phyloP scores from a whole-genome alignment of 306 rosid genomes.

The Sesbania bispinosa region DNA sequence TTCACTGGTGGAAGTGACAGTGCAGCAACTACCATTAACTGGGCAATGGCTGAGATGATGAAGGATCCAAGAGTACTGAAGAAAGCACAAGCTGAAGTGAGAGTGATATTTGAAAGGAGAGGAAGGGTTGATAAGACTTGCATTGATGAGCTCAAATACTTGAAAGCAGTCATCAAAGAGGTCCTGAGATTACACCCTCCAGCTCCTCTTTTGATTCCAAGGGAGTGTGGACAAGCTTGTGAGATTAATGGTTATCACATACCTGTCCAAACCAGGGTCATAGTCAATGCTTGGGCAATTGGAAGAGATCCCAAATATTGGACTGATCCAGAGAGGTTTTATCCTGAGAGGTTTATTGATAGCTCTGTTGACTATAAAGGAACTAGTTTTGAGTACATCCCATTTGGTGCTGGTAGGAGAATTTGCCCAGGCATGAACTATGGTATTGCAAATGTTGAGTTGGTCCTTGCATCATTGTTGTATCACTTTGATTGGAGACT shows the following conservation, averaged over 20 bases:
- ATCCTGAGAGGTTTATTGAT: slow-evolving; percentile 19
- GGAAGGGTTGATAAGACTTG: neutral
- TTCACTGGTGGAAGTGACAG: slow-evolving; percentile 7
- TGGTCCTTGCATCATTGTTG: slow-evolving; percentile 11
- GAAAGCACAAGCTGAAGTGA: slow-evolving; percentile 30
- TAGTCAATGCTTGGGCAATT: slow-evolving; percentile 37
- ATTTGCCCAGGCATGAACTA: slow-evolving; percentile 10
- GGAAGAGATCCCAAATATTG: slow-evolving; percentile 33
- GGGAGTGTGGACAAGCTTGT: slow-evolving; percentile 17
- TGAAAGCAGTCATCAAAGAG: slow-evolving; percentile 35
- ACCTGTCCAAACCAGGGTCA: slow-evolving; percentile 18
- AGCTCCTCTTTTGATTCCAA: slow-evolving; percentile 23
- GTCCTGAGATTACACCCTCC: slow-evolving; percentile 31
- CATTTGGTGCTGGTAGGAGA: slow-evolving; percentile 38
- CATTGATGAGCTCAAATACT: slow-evolving; percentile 12
- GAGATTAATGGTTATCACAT: slow-evolving; percentile 23
- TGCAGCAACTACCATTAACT: neutral
- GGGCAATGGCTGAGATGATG: slow-evolving; percentile 16
- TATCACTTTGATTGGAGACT: slow-evolving; percentile 29
- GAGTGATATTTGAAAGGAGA: neutral
- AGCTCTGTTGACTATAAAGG: slow-evolving; percentile 16
- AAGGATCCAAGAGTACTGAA: slow-evolving; percentile 26
- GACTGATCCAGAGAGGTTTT: slow-evolving; percentile 7
- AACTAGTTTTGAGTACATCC: slow-evolving; percentile 11
- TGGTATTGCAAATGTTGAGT: slow-evolving; percentile 24